These are phyloP conservation scores for Acacia concinna DNA, from an alignment of 331 rosid genomes.

Conservation along the genomic window DNA sequence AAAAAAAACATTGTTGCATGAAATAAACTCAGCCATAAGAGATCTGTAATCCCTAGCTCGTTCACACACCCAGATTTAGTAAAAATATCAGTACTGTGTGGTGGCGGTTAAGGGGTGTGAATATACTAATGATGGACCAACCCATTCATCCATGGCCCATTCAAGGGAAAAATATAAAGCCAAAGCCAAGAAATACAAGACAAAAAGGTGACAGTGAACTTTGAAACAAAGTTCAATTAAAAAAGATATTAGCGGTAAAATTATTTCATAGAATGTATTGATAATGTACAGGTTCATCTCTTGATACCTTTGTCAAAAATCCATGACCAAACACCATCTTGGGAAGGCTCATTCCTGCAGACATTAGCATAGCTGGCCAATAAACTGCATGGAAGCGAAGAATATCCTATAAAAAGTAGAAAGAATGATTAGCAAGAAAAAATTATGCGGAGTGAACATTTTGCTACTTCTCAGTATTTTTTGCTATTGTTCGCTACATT, in stretches of 20 bases:
- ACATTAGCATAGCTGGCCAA: constrained; percentile 99
- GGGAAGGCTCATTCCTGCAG: constrained; percentile 87
- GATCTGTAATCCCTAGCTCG: constrained; percentile 28
- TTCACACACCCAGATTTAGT: constrained; percentile 18
- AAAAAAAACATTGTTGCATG: constrained; percentile 70
- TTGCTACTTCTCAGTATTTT: neutral
- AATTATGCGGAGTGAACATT: neutral
- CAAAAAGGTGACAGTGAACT: neutral
- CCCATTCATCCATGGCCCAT: neutral
- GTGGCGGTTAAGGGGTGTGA: neutral
- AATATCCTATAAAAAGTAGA: constrained; percentile 66
- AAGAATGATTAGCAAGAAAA: constrained; percentile 20
- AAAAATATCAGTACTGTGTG: neutral
- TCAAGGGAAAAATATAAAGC: neutral
- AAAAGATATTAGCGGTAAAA: neutral
- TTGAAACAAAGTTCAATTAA: neutral
- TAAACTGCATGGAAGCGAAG: constrained; percentile 95
- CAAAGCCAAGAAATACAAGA: neutral
- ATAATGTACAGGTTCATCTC: constrained; percentile 14
- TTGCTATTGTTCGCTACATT: neutral
- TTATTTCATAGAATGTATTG: constrained; percentile 22
- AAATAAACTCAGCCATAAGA: constrained; percentile 52
- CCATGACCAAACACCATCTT: constrained; percentile 97
- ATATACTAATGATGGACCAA: neutral
- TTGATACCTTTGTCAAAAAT: constrained; percentile 85